A percentile compares a stretch with the other conserved stretches of the same genome.
These are phyloP conservation scores for Neurospora sp. DNA, from an alignment of 495 filamentous ascomycete genomes.

Conservation along the genomic window DNA sequence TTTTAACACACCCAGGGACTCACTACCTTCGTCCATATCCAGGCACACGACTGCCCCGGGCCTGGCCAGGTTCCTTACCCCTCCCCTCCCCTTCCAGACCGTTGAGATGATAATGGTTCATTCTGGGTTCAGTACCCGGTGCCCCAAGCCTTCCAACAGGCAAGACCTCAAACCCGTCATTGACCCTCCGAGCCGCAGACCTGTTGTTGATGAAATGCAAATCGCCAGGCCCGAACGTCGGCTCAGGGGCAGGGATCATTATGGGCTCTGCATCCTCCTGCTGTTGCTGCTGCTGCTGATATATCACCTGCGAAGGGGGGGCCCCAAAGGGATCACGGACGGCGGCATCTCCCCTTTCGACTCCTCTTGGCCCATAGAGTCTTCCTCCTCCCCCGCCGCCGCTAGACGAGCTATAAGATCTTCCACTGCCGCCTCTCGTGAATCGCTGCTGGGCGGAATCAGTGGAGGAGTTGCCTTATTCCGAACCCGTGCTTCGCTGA, in stretches of 20 bases:
- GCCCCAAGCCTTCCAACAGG: conserved; percentile 43
- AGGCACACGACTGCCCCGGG: not conserved
- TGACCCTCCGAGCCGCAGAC: conserved; percentile 42
- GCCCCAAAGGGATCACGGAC: conserved; percentile 15
- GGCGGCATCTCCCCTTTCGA: not conserved
- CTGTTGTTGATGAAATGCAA: conserved; percentile 32
- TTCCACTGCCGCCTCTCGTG: conserved; percentile 10
- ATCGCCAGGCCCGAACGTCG: conserved; percentile 29
- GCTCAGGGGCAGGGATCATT: conserved; percentile 8
- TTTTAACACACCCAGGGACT: no score
- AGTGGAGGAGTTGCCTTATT: conserved; percentile 19
- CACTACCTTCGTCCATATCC: not conserved
- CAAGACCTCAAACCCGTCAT: conserved; percentile 52
- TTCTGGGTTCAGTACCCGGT: not conserved
- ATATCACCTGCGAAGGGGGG: not conserved
- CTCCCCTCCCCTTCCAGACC: not conserved
- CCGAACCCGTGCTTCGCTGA: conserved; percentile 23
- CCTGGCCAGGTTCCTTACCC: conserved; percentile 5
- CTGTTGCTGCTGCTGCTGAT: not conserved
- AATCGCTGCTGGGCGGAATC: conserved; percentile 14
- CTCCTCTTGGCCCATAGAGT: not conserved
- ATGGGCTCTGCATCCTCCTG: not conserved
- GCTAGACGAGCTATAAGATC: conserved; percentile 15
- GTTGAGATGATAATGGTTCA: not conserved
- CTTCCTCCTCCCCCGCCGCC: not conserved